Evolutionary conservation across 2,329 filamentous ascomycete species (phyloP), one percentile per base, ranked within the genome.

Genomic region (Aspergillus sp.): DNA sequence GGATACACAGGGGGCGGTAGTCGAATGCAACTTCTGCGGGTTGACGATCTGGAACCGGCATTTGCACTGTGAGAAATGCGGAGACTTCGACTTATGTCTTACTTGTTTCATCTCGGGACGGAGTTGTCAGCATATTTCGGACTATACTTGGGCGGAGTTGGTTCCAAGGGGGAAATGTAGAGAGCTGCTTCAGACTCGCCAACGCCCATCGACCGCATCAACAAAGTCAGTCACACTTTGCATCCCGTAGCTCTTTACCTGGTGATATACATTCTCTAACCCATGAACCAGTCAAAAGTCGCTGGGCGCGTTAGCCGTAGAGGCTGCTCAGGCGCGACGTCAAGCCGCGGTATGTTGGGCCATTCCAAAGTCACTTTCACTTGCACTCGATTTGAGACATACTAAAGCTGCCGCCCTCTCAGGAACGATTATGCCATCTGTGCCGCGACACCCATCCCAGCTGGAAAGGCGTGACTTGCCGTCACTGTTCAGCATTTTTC

Each of bases 1-100:
- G 3, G 60, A 65, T 42, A 61, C 68, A 16, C 64, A 65, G 52
- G 57, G 62, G 38, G 67, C 62, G 3, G 66, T 65, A 10, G 65
- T 72, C 40, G 66, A 68, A 33, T 71, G 69, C 52, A 68, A 70
- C 48, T 71, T 71, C 52, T 71, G 68, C 54, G 65, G 63, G 17
- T 63, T 67, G 4, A 67, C 67, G n/a, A 70, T 72, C 38, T 71
- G 69, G 69, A 71, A 72, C 47, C 65, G 67, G 17, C 68, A 72
- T 60, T 54, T 72, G 17, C 66, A 66, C n/a, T 72, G 68, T 45
- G 65, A 66, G 16, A 58, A 66, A 43, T 72, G 69, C 46, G 61
- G 64, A 16, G 68, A 71, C 52, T 70, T 72, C 51, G 67, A 71
- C 47, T 58, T 72, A 22, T 72, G 67, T 50, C 53, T 71, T 36